Base-by-base conservation (phyloP, 2,329 filamentous ascomycete genomes). In the Exophiala viscosa region DNA sequence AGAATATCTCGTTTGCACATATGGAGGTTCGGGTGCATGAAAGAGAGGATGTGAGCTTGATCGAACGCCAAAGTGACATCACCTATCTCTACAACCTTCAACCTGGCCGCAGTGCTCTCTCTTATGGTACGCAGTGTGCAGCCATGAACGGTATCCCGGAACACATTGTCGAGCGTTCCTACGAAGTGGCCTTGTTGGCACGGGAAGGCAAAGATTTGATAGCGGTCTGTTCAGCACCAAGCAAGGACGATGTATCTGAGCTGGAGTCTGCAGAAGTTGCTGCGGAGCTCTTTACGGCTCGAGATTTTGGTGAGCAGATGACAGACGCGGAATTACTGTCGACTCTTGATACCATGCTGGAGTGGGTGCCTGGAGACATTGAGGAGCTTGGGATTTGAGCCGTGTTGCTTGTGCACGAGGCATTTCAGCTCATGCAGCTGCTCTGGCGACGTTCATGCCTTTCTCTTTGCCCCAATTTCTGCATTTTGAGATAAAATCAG, bases 61-160 rank as follows among this genome's bases (percentile, higher is more conserved):
- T 18, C 7, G 67, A 76, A 18, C 58, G 73, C 1, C 73, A 76
- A 35, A 74, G 81, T 17, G 80, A 84, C 52, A 73, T 83, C 38
- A 79, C 76, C 0, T 83, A 83, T 63, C 78, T 96, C 1, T 95
- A 92, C 68, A 86, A 83, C 59, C 76, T 82, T 57, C 69, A 72
- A 34, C 60, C 74, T 2, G 91, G 91, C 0, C 79, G 85, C 50
- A 92, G 85, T 61, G 82, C 76, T 6, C 86, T 87, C 11, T 96
- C 90, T 65, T 95, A 95, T 64, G 93, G 93, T 0, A 88, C 85
- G 23, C 80, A 81, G 48, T 97, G 93, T 65, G 93, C 93, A 23
- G 84, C 84, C 3, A 81, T 95, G 68, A 96, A 95, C 63, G 91
- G 91, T 1, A 83, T 99, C 11, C 85, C 89, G 28, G 65, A 71